A percentile compares a stretch with the other conserved stretches of the same genome.
Conservation (phyloP, 2,329 filamentous ascomycete species). For the Allantophomopsis cytisporea region DNA sequence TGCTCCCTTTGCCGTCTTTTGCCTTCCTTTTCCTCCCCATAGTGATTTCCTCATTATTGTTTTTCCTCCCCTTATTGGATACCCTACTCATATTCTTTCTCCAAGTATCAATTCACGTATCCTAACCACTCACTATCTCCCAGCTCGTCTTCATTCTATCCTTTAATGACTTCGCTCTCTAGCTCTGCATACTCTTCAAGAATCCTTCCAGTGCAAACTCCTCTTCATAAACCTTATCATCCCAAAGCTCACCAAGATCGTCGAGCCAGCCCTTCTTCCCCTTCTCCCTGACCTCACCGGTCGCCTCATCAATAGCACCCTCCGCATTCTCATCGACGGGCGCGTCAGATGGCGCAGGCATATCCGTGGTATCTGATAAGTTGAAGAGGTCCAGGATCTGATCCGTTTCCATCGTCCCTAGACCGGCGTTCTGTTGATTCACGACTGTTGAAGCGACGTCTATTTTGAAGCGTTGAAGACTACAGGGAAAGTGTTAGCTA, state of each 20-base stretch:
- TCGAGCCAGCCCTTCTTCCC: slow-evolving; percentile 96
- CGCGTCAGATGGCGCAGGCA: slow-evolving; percentile 38
- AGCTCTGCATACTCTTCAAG: slow-evolving; percentile 73
- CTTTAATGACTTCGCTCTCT: too few species aligned
- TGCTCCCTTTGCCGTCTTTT: too few species aligned
- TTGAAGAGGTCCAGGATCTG: slow-evolving; percentile 96
- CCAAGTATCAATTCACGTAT: background rate
- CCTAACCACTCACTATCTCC: background rate
- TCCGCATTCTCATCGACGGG: slow-evolving; percentile 48
- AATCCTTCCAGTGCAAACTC: slow-evolving; percentile 95
- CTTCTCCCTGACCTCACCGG: slow-evolving; percentile 82
- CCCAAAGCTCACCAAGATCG: slow-evolving; percentile 91
- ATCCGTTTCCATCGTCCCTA: slow-evolving; percentile 91
- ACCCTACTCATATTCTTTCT: too few species aligned
- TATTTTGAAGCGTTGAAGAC: slow-evolving; percentile 97
- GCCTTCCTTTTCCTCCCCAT: too few species aligned
- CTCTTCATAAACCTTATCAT: slow-evolving; percentile 95
- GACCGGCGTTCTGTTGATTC: slow-evolving; percentile 94
- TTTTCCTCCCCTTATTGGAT: too few species aligned
- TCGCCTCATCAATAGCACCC: slow-evolving; percentile 79
- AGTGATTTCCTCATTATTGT: too few species aligned
- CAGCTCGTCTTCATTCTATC: too few species aligned
- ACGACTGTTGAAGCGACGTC: slow-evolving; percentile 96
- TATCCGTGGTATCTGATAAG: slow-evolving; percentile 65
- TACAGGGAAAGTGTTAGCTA: slow-evolving; percentile 21